Evolutionary conservation across 148 eudicot genomes (phyloP).

Genomic region (Euryodendron excelsum): DNA sequence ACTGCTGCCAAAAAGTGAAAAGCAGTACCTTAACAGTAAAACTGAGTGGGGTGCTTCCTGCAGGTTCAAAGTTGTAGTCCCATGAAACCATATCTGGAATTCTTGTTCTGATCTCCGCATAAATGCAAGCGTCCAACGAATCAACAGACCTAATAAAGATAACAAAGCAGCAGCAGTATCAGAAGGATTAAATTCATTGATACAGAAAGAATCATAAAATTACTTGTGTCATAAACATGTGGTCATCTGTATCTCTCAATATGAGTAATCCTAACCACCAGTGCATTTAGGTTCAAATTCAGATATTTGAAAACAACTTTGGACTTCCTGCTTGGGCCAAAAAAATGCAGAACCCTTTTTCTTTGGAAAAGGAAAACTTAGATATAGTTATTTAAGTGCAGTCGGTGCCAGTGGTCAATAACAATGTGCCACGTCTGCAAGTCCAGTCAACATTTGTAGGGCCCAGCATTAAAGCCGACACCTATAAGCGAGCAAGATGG

Average conservation of each 20-base stretch:
- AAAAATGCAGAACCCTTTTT: background rate
- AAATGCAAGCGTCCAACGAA: constrained; percentile 74
- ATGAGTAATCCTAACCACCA: background rate
- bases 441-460: constrained; percentile 1
- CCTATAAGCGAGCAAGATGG: background rate
- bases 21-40: constrained; percentile 85
- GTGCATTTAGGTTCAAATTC: background rate
- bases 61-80: constrained; percentile 96
- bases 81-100: constrained; percentile 88
- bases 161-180: constrained; percentile 4
- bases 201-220: background rate
- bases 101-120: constrained; percentile 94
- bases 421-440: background rate
- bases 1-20: constrained; percentile 2
- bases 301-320: constrained; percentile 8
- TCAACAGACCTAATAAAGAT: constrained; percentile 66
- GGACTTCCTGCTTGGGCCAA: background rate
- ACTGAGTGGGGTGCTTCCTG: constrained; percentile 79
- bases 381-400: background rate
- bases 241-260: background rate
- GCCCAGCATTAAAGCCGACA: background rate
- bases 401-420: background rate
- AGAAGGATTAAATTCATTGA: background rate
- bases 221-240: background rate
- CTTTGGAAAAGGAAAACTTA: constrained; percentile 3